A percentile compares a stretch with the other conserved stretches of the same genome.
These are phyloP conservation scores for Cystobasidium pallidum DNA, from an alignment of 1,284 basidiomycete species.

Conservation along the genomic window DNA sequence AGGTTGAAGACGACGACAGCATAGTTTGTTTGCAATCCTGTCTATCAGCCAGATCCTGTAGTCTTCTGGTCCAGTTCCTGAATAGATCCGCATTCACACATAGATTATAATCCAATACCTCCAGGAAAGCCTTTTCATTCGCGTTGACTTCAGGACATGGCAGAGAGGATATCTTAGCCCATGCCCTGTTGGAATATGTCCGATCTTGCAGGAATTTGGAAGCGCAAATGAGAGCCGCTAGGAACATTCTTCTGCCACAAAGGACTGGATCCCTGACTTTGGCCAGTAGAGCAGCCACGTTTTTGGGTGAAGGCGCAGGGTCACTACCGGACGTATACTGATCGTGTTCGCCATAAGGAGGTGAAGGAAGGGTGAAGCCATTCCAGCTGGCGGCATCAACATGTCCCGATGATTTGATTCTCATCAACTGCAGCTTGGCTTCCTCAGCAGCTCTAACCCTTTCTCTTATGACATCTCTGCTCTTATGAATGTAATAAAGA, in stretches of 20 bases:
- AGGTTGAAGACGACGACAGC: not conserved
- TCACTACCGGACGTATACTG: not conserved
- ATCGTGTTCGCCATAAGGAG: slow-evolving; percentile 39
- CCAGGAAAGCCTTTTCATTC: slow-evolving; percentile 58
- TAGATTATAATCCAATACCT: slow-evolving; percentile 57
- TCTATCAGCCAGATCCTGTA: slow-evolving; percentile 34
- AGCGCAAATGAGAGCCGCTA: slow-evolving; percentile 82
- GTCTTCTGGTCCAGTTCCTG: slow-evolving; percentile 44
- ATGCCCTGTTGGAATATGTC: slow-evolving; percentile 84
- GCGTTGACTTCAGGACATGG: slow-evolving; percentile 57
- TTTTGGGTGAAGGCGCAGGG: not conserved
- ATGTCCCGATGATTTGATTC: slow-evolving; percentile 17
- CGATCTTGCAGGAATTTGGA: slow-evolving; percentile 91
- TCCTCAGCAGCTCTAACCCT: slow-evolving; percentile 46
- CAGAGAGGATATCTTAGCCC: slow-evolving; percentile 69
- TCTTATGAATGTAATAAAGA: slow-evolving; percentile 54
- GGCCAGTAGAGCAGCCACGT: slow-evolving; percentile 20
- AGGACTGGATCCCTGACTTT: slow-evolving; percentile 64
- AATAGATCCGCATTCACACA: slow-evolving; percentile 54
- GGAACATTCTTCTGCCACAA: slow-evolving; percentile 83
- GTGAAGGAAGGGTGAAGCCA: slow-evolving; percentile 29
- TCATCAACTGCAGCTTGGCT: slow-evolving; percentile 29
- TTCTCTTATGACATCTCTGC: slow-evolving; percentile 49
- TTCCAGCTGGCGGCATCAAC: slow-evolving; percentile 26
- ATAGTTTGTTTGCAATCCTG: not conserved